Base-by-base conservation (phyloP, 2,329 filamentous ascomycete species). In the Penicillium sclerotiorum region DNA sequence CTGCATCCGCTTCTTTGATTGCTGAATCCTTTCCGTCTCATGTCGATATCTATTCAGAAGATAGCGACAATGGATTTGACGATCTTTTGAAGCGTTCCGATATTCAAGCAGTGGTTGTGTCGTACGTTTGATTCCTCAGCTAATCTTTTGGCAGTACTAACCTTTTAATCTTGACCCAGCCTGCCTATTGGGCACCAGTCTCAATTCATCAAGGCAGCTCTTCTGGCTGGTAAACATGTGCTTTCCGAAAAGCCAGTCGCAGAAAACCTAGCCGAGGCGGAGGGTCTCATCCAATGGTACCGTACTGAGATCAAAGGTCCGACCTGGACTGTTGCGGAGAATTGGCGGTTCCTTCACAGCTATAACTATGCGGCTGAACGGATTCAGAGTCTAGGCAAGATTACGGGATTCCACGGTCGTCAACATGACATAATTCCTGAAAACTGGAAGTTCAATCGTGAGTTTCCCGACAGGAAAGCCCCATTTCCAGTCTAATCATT, bases 191-290 rank as follows among this genome's bases (percentile, higher is more conserved):
- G 76, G 40, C 72, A 72, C 30, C 85, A 88, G 65, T 82, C 84
- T 2, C 69, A 69, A 11, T 79, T 80, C 59, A 80, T 88, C 60
- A 75, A 80, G 53, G 76, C 78, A 53, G 82, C 82, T 0, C 71
- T 88, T 15, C 63, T 70, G n/a, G 84, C 84, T 1, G 84, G 84
- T 21, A 89, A 89, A 68, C 84, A 88, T 62, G 85, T 89, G 7
- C 73, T 89, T 2, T 81, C 81, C 13, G 86, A 89, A 71, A 89
- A 89, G 71, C 86, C 86, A 27, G 76, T 88, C 33, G 85, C 82
- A 2, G 79, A 81, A 56, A 82, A 87, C 56, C 69, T 86, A 8
- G 72, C 74, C 1, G 72, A 73, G 1, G 80, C 80, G 0, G 64
- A 70, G 21, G 69, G 75, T n/a, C 70, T 84, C 22, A 66, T 82